A percentile compares a stretch with the other conserved stretches of the same genome.
These are phyloP conservation scores for Fomitopsis betulina DNA, from an alignment of 1,284 basidiomycete species.

Conservation along the genomic window DNA sequence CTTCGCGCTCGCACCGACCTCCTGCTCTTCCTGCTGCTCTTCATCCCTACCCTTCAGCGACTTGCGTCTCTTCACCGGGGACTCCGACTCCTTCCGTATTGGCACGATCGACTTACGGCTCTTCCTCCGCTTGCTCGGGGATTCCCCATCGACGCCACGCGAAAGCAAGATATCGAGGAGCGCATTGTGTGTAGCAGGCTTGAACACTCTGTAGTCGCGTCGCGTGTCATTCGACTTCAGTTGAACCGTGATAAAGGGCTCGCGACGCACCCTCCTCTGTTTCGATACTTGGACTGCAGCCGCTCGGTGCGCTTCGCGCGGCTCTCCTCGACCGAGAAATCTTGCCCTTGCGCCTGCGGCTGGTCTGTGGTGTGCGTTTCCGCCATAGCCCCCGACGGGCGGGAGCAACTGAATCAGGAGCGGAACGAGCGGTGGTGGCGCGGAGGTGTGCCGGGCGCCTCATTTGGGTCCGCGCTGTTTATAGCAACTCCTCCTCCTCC, in stretches of 20 bases:
- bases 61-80: not conserved
- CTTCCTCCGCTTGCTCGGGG: conserved; percentile 27
- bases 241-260: not conserved
- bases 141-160: conserved; percentile 38
- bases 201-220: conserved; percentile 29
- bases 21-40: not conserved
- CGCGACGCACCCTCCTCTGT: conserved; percentile 54
- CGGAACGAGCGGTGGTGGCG: not conserved
- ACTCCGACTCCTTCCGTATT: not conserved
- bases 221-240: not conserved
- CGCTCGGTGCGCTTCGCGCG: conserved; percentile 48
- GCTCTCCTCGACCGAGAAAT: conserved; percentile 44
- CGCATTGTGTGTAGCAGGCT: conserved; percentile 33
- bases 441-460: not conserved
- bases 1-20: conserved; percentile 7
- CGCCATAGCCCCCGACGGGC: too few relatives aligned
- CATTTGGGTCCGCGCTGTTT: not conserved
- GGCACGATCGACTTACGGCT: conserved; percentile 1
- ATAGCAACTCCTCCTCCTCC: too few relatives aligned
- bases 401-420: not conserved
- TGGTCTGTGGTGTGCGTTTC: not conserved
- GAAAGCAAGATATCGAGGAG: conserved; percentile 36
- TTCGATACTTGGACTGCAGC: conserved; percentile 55
- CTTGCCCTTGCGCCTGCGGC: conserved; percentile 2
- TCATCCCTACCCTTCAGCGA: conserved; percentile 1